Evolutionary conservation across 2,329 filamentous ascomycete genomes (phyloP).

Genomic region (Didymella segeticola): DNA sequence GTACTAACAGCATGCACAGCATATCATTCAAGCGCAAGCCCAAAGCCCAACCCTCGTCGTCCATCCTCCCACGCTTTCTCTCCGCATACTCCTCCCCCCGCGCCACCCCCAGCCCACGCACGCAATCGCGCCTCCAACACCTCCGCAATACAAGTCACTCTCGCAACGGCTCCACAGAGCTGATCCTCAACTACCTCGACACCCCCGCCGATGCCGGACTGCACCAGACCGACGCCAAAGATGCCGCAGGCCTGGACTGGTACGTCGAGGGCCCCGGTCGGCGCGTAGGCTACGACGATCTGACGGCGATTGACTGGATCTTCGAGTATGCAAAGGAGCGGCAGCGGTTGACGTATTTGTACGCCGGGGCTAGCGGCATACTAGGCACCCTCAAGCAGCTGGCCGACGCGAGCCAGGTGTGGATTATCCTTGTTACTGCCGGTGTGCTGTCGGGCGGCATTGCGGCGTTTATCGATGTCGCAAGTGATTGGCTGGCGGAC

Average conservation of each 20-base stretch:
- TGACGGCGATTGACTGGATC: constrained; percentile 99
- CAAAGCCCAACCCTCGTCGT: constrained; percentile 49
- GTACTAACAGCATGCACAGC: constrained; percentile 28
- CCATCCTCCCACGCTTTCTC: constrained; percentile 55
- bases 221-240: constrained; percentile 53
- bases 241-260: constrained; percentile 71
- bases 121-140: constrained; percentile 34
- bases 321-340: constrained; percentile 98
- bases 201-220: constrained; percentile 46
- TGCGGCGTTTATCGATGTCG: constrained; percentile 87
- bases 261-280: constrained; percentile 87
- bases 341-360: constrained; percentile 80
- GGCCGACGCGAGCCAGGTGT: constrained; percentile 87
- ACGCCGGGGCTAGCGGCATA: constrained; percentile 71
- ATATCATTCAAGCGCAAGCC: constrained; percentile 77
- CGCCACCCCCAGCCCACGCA: constrained; percentile 31
- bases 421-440: constrained; percentile 85
- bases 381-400: constrained; percentile 75
- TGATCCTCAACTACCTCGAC: constrained; percentile 53
- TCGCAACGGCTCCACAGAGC: constrained; percentile 44
- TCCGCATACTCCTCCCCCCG: constrained; percentile 28
- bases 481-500: constrained; percentile 91
- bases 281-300: constrained; percentile 91
- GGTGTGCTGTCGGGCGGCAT: constrained; percentile 83
- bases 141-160: constrained; percentile 29